phyloP scores from a whole-genome alignment of 2,329 filamentous ascomycete species.

The Nectriaceae sp. region DNA sequence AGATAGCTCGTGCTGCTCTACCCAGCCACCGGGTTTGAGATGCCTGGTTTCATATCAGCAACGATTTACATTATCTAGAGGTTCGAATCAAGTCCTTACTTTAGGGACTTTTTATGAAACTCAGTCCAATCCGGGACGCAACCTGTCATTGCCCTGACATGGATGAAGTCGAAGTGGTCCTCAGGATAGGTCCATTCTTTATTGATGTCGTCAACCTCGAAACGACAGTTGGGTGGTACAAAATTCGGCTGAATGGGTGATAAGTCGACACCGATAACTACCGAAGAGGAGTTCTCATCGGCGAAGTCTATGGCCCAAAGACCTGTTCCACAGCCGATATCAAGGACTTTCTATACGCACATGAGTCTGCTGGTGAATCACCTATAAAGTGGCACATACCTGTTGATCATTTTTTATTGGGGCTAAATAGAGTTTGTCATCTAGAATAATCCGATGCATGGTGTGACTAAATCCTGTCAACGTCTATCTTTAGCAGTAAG shows the following conservation, averaged over 20 bases:
- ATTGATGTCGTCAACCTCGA: constrained; percentile 64
- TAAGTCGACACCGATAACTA: constrained; percentile 55
- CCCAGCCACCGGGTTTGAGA: constrained; percentile 14
- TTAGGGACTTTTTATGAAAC: constrained; percentile 49
- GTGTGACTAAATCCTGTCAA: constrained; percentile 15
- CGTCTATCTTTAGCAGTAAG: background rate
- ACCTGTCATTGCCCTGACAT: constrained; percentile 55
- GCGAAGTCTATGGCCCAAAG: constrained; percentile 39
- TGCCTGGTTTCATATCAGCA: constrained; percentile 1
- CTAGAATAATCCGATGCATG: constrained; percentile 26
- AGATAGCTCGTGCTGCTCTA: constrained; percentile 13
- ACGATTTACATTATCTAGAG: background rate
- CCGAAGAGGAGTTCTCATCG: constrained; percentile 45
- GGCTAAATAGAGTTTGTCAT: constrained; percentile 33
- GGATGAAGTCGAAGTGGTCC: constrained; percentile 58
- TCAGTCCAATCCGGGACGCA: constrained; percentile 53
- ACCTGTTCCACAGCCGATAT: constrained; percentile 38
- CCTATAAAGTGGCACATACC: too few relatives aligned
- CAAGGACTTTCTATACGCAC: constrained; percentile 28
- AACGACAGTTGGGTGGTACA: constrained; percentile 63
- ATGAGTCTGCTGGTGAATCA: too few relatives aligned
- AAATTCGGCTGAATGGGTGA: constrained; percentile 59
- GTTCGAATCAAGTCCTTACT: constrained; percentile 44
- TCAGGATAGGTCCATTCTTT: constrained; percentile 47
- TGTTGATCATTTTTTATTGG: constrained; percentile 30